Evolutionary conservation across 2,329 filamentous ascomycete species (phyloP).

Genomic region (Ascomycota sp.): DNA sequence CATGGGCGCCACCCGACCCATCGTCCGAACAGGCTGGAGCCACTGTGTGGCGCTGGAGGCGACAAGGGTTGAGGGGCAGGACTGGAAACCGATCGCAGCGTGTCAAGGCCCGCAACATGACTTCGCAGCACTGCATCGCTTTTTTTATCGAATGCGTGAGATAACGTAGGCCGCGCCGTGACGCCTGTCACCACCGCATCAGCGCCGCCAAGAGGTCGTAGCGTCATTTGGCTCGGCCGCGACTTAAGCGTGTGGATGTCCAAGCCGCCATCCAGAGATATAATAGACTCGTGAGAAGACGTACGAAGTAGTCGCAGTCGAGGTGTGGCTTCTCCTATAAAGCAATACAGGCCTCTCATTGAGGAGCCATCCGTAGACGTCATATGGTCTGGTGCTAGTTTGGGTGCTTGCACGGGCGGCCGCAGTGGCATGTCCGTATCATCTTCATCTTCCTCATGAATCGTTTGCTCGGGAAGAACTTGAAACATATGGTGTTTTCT

Average conservation of each 20-base stretch:
- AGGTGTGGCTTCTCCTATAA: slow-evolving; percentile 15
- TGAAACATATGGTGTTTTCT: slow-evolving; percentile 5
- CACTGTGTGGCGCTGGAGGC: slow-evolving; percentile 6
- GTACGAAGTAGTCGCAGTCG: slow-evolving; percentile 37
- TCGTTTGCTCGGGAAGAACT: slow-evolving; percentile 10
- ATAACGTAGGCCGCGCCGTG: slow-evolving; percentile 37
- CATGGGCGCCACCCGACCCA: slow-evolving; percentile 30
- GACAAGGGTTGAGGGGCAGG: slow-evolving; percentile 11
- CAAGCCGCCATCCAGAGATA: slow-evolving; percentile 71
- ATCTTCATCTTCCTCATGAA: slow-evolving; percentile 19
- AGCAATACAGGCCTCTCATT: slow-evolving; percentile 11
- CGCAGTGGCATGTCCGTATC: slow-evolving; percentile 4
- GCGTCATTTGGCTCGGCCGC: slow-evolving; percentile 54
- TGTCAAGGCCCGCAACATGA: slow-evolving; percentile 21
- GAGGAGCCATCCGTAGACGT: slow-evolving; percentile 16
- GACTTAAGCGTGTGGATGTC: slow-evolving; percentile 71
- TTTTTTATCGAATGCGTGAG: slow-evolving; percentile 20
- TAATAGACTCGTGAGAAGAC: slow-evolving; percentile 69
- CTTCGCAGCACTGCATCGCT: slow-evolving; percentile 40
- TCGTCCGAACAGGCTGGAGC: slow-evolving; percentile 16
- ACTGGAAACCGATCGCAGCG: slow-evolving; percentile 12
- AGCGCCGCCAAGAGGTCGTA: slow-evolving; percentile 29
- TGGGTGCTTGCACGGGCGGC: slow-evolving; percentile 5
- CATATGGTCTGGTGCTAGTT: slow-evolving; percentile 7
- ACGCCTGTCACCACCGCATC: slow-evolving; percentile 38